Evolutionary conservation across 2,329 filamentous ascomycete genomes (phyloP), one percentile per base, ranked within the genome.

Genomic region (Pseudofabraea citricarpa): DNA sequence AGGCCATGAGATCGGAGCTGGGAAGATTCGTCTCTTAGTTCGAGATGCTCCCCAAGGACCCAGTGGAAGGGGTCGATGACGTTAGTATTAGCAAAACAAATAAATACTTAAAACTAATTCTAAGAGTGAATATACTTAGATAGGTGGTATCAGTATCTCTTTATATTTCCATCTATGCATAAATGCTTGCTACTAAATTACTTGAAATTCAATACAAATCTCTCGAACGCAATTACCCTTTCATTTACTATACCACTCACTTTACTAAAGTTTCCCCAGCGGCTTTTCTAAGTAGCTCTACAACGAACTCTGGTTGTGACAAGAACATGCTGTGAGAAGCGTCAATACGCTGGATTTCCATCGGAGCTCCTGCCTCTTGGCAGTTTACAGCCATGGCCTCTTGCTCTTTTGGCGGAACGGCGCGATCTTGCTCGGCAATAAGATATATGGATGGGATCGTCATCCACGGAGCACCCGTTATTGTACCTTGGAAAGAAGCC

Each of bases 1-100:
- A 60, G 79, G 79, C n/a, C 75, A 82, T 33, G 79, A 83, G 65
- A 83, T 83, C 57, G 79, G 79, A 22, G 77, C 81, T 46, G 80
- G 80, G 52, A 83, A 82, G 64, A 79, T 84, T 43, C 72, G 78
- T 62, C 69, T 84, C 55, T 66, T 84, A 51, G 80, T 84, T 43
- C 70, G 80, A 53, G 79, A 72, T 46, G 55, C 56, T 10, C 57
- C 60, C 13, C 62, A 61, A 43, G 58, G 56, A 3, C 57, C 54
- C 12, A 55, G 51, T 44, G 56, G 47, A 21, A 55, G 43, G 31
- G 39, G 44, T 31, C 49, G 56, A 52, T 58, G 50, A 58, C 53
- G 29, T 16, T 43, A 37, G 20, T 27, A 32, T 41, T 44, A 47
- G 40, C 51, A 44, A 39, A 55, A 51, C 38, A 53, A 58, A 57